Conservation (phyloP, 306 rosid species). For the Pyrus betulifolia region DNA sequence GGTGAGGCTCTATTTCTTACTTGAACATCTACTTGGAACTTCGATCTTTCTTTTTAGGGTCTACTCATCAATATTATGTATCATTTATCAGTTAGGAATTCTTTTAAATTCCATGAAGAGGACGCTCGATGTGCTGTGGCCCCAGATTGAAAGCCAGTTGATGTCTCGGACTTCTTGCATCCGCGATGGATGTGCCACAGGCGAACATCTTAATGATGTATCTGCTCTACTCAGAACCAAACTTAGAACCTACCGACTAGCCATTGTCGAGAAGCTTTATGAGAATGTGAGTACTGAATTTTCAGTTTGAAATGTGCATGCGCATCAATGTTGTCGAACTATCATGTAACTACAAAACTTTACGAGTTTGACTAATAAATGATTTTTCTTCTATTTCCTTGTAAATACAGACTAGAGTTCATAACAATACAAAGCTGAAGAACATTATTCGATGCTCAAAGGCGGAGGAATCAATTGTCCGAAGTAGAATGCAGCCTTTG, state of each 20-base stretch:
- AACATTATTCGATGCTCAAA: conserved; percentile 21
- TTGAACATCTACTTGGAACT: neutral
- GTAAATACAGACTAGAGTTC: conserved; percentile 21
- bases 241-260: conserved; percentile 25
- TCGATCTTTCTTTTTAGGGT: neutral
- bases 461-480: conserved; percentile 13
- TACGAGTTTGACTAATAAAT: neutral
- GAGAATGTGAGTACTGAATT: conserved; percentile 15
- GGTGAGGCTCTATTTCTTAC: conserved; percentile 1
- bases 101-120: conserved; percentile 26
- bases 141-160: conserved; percentile 22
- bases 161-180: conserved; percentile 18
- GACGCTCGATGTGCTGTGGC: conserved; percentile 27
- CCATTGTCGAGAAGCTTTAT: conserved; percentile 26
- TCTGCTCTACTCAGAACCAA: conserved; percentile 18
- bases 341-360: neutral
- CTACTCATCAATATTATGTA: neutral
- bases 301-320: neutral
- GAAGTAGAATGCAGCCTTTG: conserved; percentile 24
- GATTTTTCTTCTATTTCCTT: neutral
- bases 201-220: conserved; percentile 21
- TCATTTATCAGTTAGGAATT: conserved; percentile 14
- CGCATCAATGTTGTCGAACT: neutral
- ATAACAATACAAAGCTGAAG: conserved; percentile 24
- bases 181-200: conserved; percentile 8